A percentile compares a stretch with the other conserved stretches of the same genome.
Evolutionary conservation across 2,329 filamentous ascomycete genomes (phyloP).

Genomic region (Nemania abortiva): DNA sequence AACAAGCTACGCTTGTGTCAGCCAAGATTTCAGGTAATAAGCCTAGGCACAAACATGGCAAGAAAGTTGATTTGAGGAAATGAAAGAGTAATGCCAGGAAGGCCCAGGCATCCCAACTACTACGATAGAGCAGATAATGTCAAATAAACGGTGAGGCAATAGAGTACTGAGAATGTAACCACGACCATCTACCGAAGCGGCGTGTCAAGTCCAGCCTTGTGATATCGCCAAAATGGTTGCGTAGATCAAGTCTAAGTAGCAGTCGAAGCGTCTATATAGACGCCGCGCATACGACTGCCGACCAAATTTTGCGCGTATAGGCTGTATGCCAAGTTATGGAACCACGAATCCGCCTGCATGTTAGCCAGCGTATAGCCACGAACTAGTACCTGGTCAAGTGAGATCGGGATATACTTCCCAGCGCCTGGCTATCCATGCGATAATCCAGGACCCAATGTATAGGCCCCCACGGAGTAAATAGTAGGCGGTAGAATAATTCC

Average conservation of each 20-base stretch:
- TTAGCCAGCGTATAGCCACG: constrained; percentile 11
- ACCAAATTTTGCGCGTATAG: constrained; percentile 42
- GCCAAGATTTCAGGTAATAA: constrained; percentile 20
- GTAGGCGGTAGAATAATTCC: constrained; percentile 40
- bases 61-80: constrained; percentile 11
- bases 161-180: constrained; percentile 8
- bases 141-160: constrained; percentile 22
- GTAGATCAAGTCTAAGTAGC: constrained; percentile 30
- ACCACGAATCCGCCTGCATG: constrained; percentile 24
- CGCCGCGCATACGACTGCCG: constrained; percentile 42
- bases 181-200: constrained; percentile 33
- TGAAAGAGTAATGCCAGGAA: constrained; percentile 1
- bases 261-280: constrained; percentile 43
- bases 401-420: constrained; percentile 39
- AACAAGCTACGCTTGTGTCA: constrained; percentile 1
- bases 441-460: constrained; percentile 33
- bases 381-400: constrained; percentile 10
- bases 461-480: constrained; percentile 35
- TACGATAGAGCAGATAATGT: neutral
- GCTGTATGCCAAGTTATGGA: constrained; percentile 44
- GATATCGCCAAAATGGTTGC: constrained; percentile 25
- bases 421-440: constrained; percentile 36
- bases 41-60: constrained; percentile 4
- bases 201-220: constrained; percentile 25
- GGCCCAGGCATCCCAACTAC: constrained; percentile 5